Percentiles rank a stretch among this genome's conserved stretches.
phyloP scores from a whole-genome alignment of 768 basidiomycete species.

The Sistotremastrum niveocremeum region DNA sequence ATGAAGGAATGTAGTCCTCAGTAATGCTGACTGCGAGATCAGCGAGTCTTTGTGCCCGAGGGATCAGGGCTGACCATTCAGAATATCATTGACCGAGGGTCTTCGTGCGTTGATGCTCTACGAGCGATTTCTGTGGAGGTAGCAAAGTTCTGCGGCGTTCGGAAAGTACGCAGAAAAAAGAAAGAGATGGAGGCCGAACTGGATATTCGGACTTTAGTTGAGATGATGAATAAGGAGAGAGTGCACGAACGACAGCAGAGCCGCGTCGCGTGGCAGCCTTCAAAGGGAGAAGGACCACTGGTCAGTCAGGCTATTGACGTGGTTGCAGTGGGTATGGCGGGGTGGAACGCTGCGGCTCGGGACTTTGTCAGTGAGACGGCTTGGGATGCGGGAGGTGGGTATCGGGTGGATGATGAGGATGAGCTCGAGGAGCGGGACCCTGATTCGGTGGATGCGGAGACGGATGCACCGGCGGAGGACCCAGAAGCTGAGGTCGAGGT shows the following conservation, averaged over 20 bases:
- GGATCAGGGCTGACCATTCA: conserved; percentile 13
- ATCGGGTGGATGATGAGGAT: too few species aligned
- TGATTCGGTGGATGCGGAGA: too few species aligned
- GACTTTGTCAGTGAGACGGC: too few species aligned
- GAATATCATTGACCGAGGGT: conserved; percentile 17
- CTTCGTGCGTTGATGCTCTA: conserved; percentile 18
- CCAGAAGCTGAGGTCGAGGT: too few species aligned
- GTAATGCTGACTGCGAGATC: background rate
- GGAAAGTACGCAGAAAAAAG: conserved; percentile 10
- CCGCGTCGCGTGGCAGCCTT: conserved; percentile 5
- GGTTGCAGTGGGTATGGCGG: conserved; percentile 7
- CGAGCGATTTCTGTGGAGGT: conserved; percentile 12
- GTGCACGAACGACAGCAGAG: conserved; percentile 5
- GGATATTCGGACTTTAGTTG: conserved; percentile 12
- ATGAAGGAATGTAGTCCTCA: too few species aligned
- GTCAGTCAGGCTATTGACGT: conserved; percentile 10
- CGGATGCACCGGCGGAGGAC: too few species aligned
- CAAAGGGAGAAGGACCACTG: conserved; percentile 1
- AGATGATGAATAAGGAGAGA: conserved; percentile 8
- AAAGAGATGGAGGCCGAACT: conserved; percentile 13
- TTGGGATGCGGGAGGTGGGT: too few species aligned
- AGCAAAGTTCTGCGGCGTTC: conserved; percentile 11
- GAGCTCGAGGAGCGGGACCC: too few species aligned
- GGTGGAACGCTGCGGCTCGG: conserved; percentile 9
- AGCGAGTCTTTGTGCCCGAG: conserved; percentile 14